Percentiles rank a stretch among this genome's conserved stretches.
phyloP scores from a whole-genome alignment of 2,329 filamentous ascomycete species.

The Diaporthe longicolla region DNA sequence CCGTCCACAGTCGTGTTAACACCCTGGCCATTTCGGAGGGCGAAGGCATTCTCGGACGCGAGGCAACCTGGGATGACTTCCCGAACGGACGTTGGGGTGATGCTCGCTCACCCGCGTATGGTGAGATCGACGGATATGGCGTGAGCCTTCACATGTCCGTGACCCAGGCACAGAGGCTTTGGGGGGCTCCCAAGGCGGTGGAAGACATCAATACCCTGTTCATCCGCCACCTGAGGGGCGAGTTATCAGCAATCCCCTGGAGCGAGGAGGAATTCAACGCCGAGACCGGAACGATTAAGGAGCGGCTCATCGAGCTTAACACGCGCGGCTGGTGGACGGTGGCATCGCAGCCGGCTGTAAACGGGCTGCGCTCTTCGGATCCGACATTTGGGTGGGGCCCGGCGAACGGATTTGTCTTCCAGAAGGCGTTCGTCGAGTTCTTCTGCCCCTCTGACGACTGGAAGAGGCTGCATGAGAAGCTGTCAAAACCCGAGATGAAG shows the following conservation, averaged over 20 bases:
- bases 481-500: slow-evolving; percentile 70
- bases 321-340: slow-evolving; percentile 94
- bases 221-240: slow-evolving; percentile 82
- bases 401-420: slow-evolving; percentile 92
- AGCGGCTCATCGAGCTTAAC: slow-evolving; percentile 83
- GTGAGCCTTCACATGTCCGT: slow-evolving; percentile 93
- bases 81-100: slow-evolving; percentile 97
- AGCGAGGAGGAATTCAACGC: slow-evolving; percentile 89
- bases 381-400: slow-evolving; percentile 94
- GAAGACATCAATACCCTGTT: slow-evolving; percentile 87
- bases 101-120: slow-evolving; percentile 91
- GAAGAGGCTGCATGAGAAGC: slow-evolving; percentile 72
- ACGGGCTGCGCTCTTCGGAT: slow-evolving; percentile 83
- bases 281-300: slow-evolving; percentile 86
- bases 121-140: slow-evolving; percentile 98
- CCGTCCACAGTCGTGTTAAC: slow-evolving; percentile 83
- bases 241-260: slow-evolving; percentile 89
- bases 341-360: slow-evolving; percentile 93
- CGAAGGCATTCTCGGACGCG: slow-evolving; percentile 87
- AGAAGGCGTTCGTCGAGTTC: slow-evolving; percentile 98
- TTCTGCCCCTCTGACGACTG: slow-evolving; percentile 86
- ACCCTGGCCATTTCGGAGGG: slow-evolving; percentile 95
- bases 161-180: slow-evolving; percentile 85
- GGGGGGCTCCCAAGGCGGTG: slow-evolving; percentile 81
- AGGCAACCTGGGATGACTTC: slow-evolving; percentile 99